Conservation (phyloP, 2,329 filamentous ascomycete species). For the Monilinia fructigena region DNA sequence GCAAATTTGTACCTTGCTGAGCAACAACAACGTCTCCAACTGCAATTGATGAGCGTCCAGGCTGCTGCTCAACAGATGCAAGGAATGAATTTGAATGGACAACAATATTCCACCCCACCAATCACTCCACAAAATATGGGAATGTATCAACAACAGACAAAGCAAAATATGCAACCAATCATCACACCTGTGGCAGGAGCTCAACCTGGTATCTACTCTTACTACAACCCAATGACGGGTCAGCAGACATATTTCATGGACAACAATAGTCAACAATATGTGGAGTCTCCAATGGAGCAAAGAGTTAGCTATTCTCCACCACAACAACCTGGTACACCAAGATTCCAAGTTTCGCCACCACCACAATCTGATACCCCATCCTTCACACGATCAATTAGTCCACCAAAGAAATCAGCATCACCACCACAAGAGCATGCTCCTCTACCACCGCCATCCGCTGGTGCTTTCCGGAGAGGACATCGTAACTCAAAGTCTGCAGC, state of each 20-base stretch:
- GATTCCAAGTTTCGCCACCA: slow-evolving; percentile 80
- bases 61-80: slow-evolving; percentile 81
- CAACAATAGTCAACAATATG: slow-evolving; percentile 46
- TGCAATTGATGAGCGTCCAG: slow-evolving; percentile 84
- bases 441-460: slow-evolving; percentile 82
- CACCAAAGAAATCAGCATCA: slow-evolving; percentile 65
- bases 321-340: slow-evolving; percentile 61
- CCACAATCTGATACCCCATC: slow-evolving; percentile 55
- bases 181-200: slow-evolving; percentile 51
- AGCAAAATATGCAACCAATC: slow-evolving; percentile 48
- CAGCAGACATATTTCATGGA: slow-evolving; percentile 73
- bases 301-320: slow-evolving; percentile 47
- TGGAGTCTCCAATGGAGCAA: slow-evolving; percentile 41
- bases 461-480: slow-evolving; percentile 89
- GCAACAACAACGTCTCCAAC: slow-evolving; percentile 91
- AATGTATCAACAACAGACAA: slow-evolving; percentile 49
- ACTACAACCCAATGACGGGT: slow-evolving; percentile 83
- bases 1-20: slow-evolving; percentile 91
- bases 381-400: slow-evolving; percentile 61
- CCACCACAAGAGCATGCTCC: slow-evolving; percentile 68
- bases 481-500: slow-evolving; percentile 79
- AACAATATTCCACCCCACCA: slow-evolving; percentile 50
- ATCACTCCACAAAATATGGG: slow-evolving; percentile 53
- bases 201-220: slow-evolving; percentile 74
- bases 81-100: slow-evolving; percentile 67